phyloP scores from a whole-genome alignment of 169 alveolate genomes.

The Eimeria tenella region DNA sequence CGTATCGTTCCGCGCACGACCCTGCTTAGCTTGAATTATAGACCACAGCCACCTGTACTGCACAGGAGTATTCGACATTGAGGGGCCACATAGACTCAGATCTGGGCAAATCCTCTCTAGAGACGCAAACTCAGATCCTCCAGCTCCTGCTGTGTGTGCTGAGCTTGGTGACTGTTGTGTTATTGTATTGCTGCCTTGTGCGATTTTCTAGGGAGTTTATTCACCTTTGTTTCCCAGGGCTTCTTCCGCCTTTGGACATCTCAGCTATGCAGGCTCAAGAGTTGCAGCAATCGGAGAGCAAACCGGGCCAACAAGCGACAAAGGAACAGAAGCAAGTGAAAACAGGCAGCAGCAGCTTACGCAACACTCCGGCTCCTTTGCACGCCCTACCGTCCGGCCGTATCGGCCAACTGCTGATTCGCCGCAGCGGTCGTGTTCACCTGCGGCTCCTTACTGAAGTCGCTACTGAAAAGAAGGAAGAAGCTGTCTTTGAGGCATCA shows the following conservation, averaged over 20 bases:
- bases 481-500: neutral
- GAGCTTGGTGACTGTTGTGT: neutral
- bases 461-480: neutral
- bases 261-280: constrained; percentile 73
- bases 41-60: too few species aligned
- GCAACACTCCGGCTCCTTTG: constrained; percentile 37
- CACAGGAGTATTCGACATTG: neutral
- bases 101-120: neutral
- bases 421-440: constrained; percentile 78
- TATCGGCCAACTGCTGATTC: constrained; percentile 69
- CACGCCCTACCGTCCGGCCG: constrained; percentile 71
- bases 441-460: constrained; percentile 58
- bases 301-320: neutral
- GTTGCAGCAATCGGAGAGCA: neutral
- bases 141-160: neutral
- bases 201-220: constrained; percentile 58
- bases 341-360: neutral
- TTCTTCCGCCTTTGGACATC: constrained; percentile 69
- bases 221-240: constrained; percentile 67
- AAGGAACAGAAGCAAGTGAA: neutral
- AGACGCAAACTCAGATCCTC: neutral
- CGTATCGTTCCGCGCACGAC: neutral
- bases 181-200: neutral
- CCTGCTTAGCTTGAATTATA: neutral
- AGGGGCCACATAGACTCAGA: neutral